Base-by-base conservation (phyloP, 108 stramenopile genomes). In the Aurantiochytrium sp. region DNA sequence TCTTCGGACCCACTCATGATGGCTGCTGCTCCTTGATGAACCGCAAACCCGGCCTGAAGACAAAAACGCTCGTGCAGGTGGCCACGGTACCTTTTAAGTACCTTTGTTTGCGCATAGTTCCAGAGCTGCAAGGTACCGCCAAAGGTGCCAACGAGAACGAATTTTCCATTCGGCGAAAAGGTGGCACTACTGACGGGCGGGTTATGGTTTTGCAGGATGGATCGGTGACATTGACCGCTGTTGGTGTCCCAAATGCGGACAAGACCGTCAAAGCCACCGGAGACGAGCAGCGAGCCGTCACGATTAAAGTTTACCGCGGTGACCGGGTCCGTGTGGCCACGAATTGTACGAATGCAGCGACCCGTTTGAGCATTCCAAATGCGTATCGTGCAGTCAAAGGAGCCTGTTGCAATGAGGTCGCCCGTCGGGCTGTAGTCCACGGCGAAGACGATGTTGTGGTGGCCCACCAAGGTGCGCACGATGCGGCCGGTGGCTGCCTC, bases 91-190 rank as follows among this genome's bases (percentile, higher is more conserved):
- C 90, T 88, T 88, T 91, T 92, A 44, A 91, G 88, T 23, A 89
- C 89, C 44, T 88, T 88, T 18, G 89, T 90, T 53, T 90, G 8
- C 64, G 87, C 47, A 92, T 35, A 83, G 49, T 89, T 83, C 91
- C 92, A 92, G 10, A 92, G 91, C 59, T 91, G 88, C 25, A 92
- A 43, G 42, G 89, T 89, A 51, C 90, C 55, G 35, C 91, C 92
- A 49, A 92, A 90, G 10, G 92, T 90, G 44, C 89, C 89, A 5
- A 89, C 89, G 55, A 92, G 49, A 25, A 92, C 87, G 16, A 87
- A 90, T 44, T 95, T 96, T 5, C 97, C 97, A 92, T 98, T 98
- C 90, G 98, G 97, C 58, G 94, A 93, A 88, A 96, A 98, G 25
- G 90, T 92, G 4, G 96, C 96, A 73, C 92, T 92, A 35, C 92